Conservation (phyloP, 2,329 filamentous ascomycete species). For the Aspergillus sp. region DNA sequence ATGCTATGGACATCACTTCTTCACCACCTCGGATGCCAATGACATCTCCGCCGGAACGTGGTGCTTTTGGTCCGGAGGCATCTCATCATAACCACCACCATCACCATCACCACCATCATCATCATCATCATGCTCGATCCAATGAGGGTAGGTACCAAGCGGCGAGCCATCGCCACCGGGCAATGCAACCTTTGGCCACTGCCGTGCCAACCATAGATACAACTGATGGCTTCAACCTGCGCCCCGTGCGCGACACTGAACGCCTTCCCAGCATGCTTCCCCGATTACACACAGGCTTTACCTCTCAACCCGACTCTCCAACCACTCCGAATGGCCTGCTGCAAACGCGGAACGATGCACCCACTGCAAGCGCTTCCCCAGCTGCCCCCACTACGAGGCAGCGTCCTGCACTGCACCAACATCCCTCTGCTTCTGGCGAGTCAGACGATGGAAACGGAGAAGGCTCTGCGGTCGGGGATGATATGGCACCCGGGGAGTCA, state of each 20-base stretch:
- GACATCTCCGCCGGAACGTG: slow-evolving; percentile 63
- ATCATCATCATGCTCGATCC: slow-evolving; percentile 40
- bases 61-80: slow-evolving; percentile 50
- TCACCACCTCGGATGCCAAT: slow-evolving; percentile 55
- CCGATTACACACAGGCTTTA: slow-evolving; percentile 58
- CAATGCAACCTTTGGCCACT: slow-evolving; percentile 59
- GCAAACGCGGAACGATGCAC: slow-evolving; percentile 41
- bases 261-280: slow-evolving; percentile 75
- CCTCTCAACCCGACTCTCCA: slow-evolving; percentile 86
- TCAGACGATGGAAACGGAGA: slow-evolving; percentile 80
- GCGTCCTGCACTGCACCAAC: slow-evolving; percentile 80
- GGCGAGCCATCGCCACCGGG: slow-evolving; percentile 45
- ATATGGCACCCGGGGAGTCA: slow-evolving; percentile 40
- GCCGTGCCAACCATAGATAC: slow-evolving; percentile 60
- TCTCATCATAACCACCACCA: not conserved
- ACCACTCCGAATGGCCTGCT: slow-evolving; percentile 70
- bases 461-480: slow-evolving; percentile 67
- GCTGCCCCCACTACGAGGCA: slow-evolving; percentile 47
- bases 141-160: slow-evolving; percentile 34
- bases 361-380: slow-evolving; percentile 45
- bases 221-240: slow-evolving; percentile 62
- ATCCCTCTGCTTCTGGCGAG: slow-evolving; percentile 77
- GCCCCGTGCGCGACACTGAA: slow-evolving; percentile 73
- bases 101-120: not conserved
- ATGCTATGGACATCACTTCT: slow-evolving; percentile 54